phyloP scores from a whole-genome alignment of 2,329 filamentous ascomycete genomes.

The Ophiostoma triangulosporum region DNA sequence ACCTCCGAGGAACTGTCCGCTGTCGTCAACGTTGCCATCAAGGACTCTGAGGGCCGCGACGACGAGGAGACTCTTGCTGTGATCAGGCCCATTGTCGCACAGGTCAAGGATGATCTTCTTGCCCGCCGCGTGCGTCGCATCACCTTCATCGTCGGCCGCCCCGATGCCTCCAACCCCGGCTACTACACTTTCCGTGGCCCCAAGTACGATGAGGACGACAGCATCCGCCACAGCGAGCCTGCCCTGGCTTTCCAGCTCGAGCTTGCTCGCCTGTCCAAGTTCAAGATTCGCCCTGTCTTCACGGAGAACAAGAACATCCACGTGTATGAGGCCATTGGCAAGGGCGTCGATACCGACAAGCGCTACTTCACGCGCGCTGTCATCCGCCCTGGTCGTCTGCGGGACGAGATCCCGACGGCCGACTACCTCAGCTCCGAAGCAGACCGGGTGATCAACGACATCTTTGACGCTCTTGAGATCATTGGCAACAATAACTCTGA shows the following conservation, averaged over 20 bases:
- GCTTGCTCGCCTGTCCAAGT: conserved; percentile 83
- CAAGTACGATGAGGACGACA: conserved; percentile 76
- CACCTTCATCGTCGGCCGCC: conserved; percentile 92
- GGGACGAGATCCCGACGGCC: conserved; percentile 95
- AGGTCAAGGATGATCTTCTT: conserved; percentile 73
- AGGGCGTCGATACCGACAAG: conserved; percentile 91
- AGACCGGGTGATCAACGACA: conserved; percentile 92
- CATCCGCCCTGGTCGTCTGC: conserved; percentile 82
- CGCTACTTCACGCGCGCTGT: conserved; percentile 96
- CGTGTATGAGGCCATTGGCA: conserved; percentile 93
- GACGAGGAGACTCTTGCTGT: conserved; percentile 70
- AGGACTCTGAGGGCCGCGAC: conserved; percentile 70
- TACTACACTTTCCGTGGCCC: conserved; percentile 99
- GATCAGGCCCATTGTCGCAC: conserved; percentile 61
- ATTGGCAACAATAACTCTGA: conserved; percentile 99
- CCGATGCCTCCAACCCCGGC: conserved; percentile 84
- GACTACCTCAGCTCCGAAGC: conserved; percentile 98
- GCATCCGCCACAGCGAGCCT: conserved; percentile 93
- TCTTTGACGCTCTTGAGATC: conserved; percentile 93
- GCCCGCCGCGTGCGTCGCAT: conserved; percentile 73
- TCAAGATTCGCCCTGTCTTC: conserved; percentile 96
- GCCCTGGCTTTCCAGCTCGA: conserved; percentile 98
- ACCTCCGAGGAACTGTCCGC: conserved; percentile 69
- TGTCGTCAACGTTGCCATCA: conserved; percentile 84
- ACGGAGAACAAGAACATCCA: conserved; percentile 99